Conservation (phyloP, 176 grass and related monocot genomes). For the Oryza glaberrima region DNA sequence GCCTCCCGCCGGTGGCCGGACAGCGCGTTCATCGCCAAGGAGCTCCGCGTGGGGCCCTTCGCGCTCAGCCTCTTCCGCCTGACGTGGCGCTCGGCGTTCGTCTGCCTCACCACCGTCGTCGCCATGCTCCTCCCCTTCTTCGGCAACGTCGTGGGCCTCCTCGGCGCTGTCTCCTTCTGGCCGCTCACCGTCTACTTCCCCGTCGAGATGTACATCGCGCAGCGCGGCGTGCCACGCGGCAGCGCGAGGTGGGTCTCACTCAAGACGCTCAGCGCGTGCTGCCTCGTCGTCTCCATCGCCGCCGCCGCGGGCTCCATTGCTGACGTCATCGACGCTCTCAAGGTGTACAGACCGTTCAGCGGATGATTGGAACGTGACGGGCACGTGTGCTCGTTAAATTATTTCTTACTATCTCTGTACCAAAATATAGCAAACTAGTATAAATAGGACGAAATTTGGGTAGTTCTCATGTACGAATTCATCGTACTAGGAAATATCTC, state of each 20-base stretch:
- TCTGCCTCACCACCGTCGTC: constrained; percentile 68
- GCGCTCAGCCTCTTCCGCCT: constrained; percentile 57
- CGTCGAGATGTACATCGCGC: constrained; percentile 90
- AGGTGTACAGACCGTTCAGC: constrained; percentile 69
- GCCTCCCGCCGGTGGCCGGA: constrained; percentile 44
- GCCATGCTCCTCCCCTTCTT: constrained; percentile 94
- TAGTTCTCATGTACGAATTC: too few species aligned
- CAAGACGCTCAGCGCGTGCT: constrained; percentile 50
- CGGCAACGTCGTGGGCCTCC: constrained; percentile 71
- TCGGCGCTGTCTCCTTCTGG: constrained; percentile 93
- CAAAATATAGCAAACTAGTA: too few species aligned
- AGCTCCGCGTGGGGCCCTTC: constrained; percentile 45
- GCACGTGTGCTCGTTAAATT: background rate
- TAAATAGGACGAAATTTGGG: too few species aligned
- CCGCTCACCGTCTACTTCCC: constrained; percentile 95
- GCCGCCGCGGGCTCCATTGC: constrained; percentile 68
- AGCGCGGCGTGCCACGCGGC: constrained; percentile 43
- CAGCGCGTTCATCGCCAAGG: constrained; percentile 45
- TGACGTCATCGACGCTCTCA: constrained; percentile 64
- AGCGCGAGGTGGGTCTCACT: constrained; percentile 53
- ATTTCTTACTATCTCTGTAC: background rate
- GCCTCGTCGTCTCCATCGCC: constrained; percentile 63
- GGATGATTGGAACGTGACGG: constrained; percentile 8
- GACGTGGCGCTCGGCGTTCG: constrained; percentile 66
- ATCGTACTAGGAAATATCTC: too few species aligned